Evolutionary conservation across 108 stramenopile species (phyloP).

Genomic region (Pseudonitzschia multiseries): DNA sequence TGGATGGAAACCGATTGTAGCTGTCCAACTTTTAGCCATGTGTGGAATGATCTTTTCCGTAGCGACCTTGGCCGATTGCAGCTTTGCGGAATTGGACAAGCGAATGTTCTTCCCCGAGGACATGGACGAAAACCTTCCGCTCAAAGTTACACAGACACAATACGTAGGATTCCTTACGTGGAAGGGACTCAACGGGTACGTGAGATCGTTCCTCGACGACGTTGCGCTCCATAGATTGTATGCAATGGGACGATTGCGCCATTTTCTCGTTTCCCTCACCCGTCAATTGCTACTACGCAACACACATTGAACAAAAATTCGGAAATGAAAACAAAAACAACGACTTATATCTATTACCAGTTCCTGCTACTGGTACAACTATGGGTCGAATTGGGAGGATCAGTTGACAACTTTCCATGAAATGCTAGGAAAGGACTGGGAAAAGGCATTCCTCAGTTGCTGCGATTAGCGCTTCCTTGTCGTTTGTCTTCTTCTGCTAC

Average conservation of each 20-base stretch:
- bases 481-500: conserved; percentile 16
- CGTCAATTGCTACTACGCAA: neutral
- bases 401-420: conserved; percentile 18
- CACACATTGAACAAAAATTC: too few relatives aligned
- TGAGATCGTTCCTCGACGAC: neutral
- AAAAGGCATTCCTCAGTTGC: conserved; percentile 11
- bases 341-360: neutral
- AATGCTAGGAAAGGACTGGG: conserved; percentile 22
- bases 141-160: conserved; percentile 19
- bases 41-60: conserved; percentile 25
- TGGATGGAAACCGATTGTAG: conserved; percentile 20
- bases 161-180: conserved; percentile 14
- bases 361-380: conserved; percentile 32
- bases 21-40: conserved; percentile 18
- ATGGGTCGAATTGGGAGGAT: neutral
- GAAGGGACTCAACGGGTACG: conserved; percentile 11
- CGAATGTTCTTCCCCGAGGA: conserved; percentile 11
- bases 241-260: too few relatives aligned
- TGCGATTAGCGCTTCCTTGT: conserved; percentile 6
- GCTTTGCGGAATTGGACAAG: conserved; percentile 14
- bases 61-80: conserved; percentile 29
- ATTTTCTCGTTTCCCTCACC: neutral
- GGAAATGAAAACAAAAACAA: too few relatives aligned
- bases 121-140: conserved; percentile 5
- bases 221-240: too few relatives aligned